Percentiles rank a stretch among this genome's conserved stretches.
Evolutionary conservation across 345 rosid genomes (phyloP).

Genomic region (Garcia nutans): DNA sequence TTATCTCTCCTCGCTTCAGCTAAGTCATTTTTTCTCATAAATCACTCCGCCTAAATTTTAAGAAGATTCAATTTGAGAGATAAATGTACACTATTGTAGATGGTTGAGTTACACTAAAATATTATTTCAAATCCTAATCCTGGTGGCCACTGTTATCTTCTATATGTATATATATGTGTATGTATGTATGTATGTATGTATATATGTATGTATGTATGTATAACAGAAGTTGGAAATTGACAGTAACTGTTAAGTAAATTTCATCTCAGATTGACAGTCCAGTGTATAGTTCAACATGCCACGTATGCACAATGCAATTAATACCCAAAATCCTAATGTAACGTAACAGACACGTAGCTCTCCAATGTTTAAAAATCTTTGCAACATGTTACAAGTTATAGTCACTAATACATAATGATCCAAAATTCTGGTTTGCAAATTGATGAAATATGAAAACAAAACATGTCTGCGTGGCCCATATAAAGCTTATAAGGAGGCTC

Average conservation of each 20-base stretch:
- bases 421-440: conserved; percentile 23
- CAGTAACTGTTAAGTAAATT: not conserved
- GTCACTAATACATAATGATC: conserved; percentile 13
- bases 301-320: not conserved
- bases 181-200: too few species aligned
- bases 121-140: too few species aligned
- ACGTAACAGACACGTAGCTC: not conserved
- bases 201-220: too few species aligned
- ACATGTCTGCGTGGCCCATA: not conserved
- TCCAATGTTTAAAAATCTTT: conserved; percentile 8
- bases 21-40: too few species aligned
- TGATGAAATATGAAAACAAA: conserved; percentile 18
- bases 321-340: not conserved
- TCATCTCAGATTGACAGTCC: not conserved
- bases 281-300: not conserved
- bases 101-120: too few species aligned
- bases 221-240: too few species aligned
- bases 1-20: too few species aligned
- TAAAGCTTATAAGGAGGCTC: conserved; percentile 13
- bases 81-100: too few species aligned
- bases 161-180: too few species aligned
- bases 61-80: too few species aligned
- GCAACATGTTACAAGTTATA: not conserved
- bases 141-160: too few species aligned
- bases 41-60: too few species aligned